Evolutionary conservation across 495 filamentous ascomycete genomes (phyloP), one percentile per base, ranked within the genome.

Genomic region (Xeromyces bisporus): DNA sequence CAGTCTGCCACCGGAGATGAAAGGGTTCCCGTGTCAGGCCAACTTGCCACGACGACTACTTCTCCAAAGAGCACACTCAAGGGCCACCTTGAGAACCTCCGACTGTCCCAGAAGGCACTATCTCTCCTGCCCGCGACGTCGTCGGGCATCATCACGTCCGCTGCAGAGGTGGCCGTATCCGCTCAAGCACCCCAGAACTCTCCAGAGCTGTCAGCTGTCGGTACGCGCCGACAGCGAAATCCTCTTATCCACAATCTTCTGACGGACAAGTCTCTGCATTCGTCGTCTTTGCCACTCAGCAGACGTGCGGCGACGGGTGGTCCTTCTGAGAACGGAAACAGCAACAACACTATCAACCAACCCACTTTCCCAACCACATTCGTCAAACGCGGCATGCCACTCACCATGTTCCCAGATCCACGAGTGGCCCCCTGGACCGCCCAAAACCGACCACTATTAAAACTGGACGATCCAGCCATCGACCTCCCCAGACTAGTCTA

Each of bases 191-290:
- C 56, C 35, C 48, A 63, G 35, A 41, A 56, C 7, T 41, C 39
- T 3, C 32, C 48, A 8, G 44, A 71, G 18, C 53, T 72, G 1
- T 71, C 75, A 3, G 72, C 70, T 28, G 79, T 85, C 1, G 69
- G 71, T 27, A 85, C 82, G 0, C 67, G 83, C 36, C 66, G 71
- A 30, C 75, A 76, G 47, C 73, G 80, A 39, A 96, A 99, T 45
- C 84, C 86, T 1, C 66, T 99, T 7, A 94, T 99, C 33, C 89
- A 96, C 53, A 96, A 91, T 42, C 75, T 96, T 6, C 68, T 99
- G 11, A 99, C 89, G 10, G 86, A 99, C 53, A 87, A 93, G 47
- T 89, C 89, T 1, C 61, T 81, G 13, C 75, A 83, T 36, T 94
- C 86, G 7, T 84, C 89, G 1, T 99, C 89, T 0, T 62, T 99